Percentiles rank a stretch among this genome's conserved stretches.
These are phyloP conservation scores for Picochlorum sp. DNA, from an alignment of 139 green algal species.

Conservation along the genomic window DNA sequence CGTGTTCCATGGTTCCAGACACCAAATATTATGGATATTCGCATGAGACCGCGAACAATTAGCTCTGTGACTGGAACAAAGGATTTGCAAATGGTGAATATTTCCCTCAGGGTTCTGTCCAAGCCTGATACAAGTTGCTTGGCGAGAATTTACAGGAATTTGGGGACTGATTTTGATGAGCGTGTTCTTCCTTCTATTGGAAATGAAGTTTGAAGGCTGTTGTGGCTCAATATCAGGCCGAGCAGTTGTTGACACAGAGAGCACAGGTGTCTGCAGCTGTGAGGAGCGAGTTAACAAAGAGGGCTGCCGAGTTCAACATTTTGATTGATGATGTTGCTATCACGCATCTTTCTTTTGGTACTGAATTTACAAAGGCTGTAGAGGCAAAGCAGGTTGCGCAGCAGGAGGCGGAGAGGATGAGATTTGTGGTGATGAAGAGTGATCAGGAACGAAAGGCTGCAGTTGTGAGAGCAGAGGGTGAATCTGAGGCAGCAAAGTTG, in stretches of 20 bases:
- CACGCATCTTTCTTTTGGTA: constrained; percentile 94
- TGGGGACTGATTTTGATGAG: constrained; percentile 97
- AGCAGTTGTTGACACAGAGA: constrained; percentile 96
- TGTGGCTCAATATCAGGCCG: constrained; percentile 98
- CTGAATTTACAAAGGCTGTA: constrained; percentile 93
- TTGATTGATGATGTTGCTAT: constrained; percentile 97
- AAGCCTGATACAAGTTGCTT: constrained; percentile 78
- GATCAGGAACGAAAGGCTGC: constrained; percentile 87
- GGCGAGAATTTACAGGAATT: constrained; percentile 79
- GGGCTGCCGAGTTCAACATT: constrained; percentile 95
- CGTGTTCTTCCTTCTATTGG: constrained; percentile 96
- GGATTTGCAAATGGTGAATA: constrained; percentile 99
- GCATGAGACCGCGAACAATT: constrained; percentile 85
- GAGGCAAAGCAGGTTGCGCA: constrained; percentile 97
- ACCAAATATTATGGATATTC: constrained; percentile 92
- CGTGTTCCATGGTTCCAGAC: constrained; percentile 76
- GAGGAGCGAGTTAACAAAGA: constrained; percentile 58
- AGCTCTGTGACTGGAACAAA: constrained; percentile 97
- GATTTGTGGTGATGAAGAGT: constrained; percentile 89
- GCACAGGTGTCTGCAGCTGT: constrained; percentile 77
- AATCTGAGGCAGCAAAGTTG: constrained; percentile 84
- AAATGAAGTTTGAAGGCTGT: constrained; percentile 98
- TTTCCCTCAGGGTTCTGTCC: constrained; percentile 89
- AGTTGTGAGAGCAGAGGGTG: constrained; percentile 91
- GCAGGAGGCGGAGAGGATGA: constrained; percentile 94